Evolutionary conservation across 805 yeast genomes (phyloP).

Genomic region (Candida sanyiensis): DNA sequence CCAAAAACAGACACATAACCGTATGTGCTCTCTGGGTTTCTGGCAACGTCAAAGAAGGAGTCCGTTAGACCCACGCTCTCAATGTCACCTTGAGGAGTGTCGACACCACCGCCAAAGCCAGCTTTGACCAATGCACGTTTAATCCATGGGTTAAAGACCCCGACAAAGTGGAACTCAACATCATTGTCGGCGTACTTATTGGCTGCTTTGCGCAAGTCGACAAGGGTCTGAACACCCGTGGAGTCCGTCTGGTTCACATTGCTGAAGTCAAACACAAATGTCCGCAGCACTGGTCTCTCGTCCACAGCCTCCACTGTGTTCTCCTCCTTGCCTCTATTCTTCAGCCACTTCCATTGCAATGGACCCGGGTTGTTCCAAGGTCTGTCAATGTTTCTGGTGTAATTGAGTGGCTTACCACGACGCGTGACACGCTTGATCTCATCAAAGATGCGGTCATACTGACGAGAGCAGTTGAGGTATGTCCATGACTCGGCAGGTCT

Average conservation of each 20-base stretch:
- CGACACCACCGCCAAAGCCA: conserved; percentile 72
- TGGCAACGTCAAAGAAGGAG: conserved; percentile 21
- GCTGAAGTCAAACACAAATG: conserved; percentile 77
- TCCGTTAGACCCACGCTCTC: conserved; percentile 25
- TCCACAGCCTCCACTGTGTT: conserved; percentile 19
- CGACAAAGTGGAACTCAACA: conserved; percentile 86
- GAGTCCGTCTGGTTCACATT: conserved; percentile 72
- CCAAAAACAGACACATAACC: conserved; percentile 49
- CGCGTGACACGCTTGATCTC: conserved; percentile 57
- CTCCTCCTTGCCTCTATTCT: conserved; percentile 22
- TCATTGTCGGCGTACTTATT: conserved; percentile 72
- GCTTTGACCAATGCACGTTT: conserved; percentile 67
- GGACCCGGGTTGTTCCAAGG: conserved; percentile 94
- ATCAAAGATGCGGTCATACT: conserved; percentile 62
- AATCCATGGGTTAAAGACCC: conserved; percentile 82
- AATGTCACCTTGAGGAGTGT: background rate
- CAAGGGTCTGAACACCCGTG: conserved; percentile 71
- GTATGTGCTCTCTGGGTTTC: conserved; percentile 22
- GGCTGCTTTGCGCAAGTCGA: conserved; percentile 69
- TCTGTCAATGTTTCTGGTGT: conserved; percentile 42
- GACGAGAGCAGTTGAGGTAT: conserved; percentile 75
- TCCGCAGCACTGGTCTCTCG: conserved; percentile 58
- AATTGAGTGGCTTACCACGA: conserved; percentile 44
- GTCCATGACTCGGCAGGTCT: conserved; percentile 77
- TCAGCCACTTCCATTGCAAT: conserved; percentile 22